Base-by-base conservation (phyloP, 495 filamentous ascomycete genomes). In the Halenospora varia region DNA sequence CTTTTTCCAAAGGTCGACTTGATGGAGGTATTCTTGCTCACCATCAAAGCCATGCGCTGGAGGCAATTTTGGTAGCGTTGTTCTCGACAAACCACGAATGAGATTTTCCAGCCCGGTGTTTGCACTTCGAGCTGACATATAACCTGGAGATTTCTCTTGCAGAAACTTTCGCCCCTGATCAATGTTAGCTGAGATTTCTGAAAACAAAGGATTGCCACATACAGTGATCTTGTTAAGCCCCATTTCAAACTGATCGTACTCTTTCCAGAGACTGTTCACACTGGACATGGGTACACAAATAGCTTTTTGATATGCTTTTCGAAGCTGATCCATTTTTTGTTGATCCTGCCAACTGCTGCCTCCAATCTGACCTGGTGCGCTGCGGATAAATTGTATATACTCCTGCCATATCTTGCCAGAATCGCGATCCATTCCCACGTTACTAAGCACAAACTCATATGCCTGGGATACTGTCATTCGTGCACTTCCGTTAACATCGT, bases 231-330 rank as follows among this genome's bases (percentile, higher is more conserved):
- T 97, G 71, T 96, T 97, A 26, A 96, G 71, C 9, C 84, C 81
- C 83, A 91, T 89, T 71, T 98, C 94, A 66, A 97, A 98, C 63
- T 85, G 80, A 71, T 96, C 92, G 66, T 97, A 98, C 66, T 98
- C 93, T 72, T 94, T 96, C 94, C 94, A 98, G 10, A 98, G 70
- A 11, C 75, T 77, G 62, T 92, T 89, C 48, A 94, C 80, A 26
- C 82, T 88, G 47, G 86, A 78, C 11, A 87, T 93, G 3, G 94
- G 94, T 51, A 96, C 82, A 60, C 80, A 85, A 41, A 96, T 86
- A 13, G 94, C 93, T 25, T 84, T 85, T 63, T 96, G 93, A 68
- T 96, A 97, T 2, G 89, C 87, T 66, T 92, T 95, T 20, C 94
- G 84, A 19, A 98, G 74, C 58, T 85, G 70, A 62, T 98, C 94